Base-by-base conservation (phyloP, 78 protist genomes). In the Dictyostelium firmibasis region DNA sequence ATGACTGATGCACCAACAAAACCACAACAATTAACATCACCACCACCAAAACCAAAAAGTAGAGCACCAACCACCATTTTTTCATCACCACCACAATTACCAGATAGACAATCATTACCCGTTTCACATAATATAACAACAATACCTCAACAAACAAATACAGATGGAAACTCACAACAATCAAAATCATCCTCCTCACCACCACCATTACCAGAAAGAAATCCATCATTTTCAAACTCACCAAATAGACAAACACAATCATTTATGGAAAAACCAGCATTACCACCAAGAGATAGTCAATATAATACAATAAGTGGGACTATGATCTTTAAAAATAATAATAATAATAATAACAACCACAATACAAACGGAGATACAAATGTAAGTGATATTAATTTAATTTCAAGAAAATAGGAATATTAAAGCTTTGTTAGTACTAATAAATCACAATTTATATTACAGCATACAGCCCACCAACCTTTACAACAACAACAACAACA, bases 31-130 rank as follows among this genome's bases (percentile, higher is more conserved):
- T n/a, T 14, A 57, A 20, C 38, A 81, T 20, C 75, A 29, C 86
- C 86, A 25, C 86, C 86, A 53, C 86, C 86, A 18, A 81, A 81
- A 81, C 86, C 86, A 81, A 81, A 81, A 16, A 81, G 69, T 53
- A 62, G 35, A 33, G 86, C 86, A 31, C 86, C 86, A 14, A 81
- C 74, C 23, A 29, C 72, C 75, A 57, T 41, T 44, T 47, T 33
- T 20, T 31, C 76, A 35, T 57, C 67, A 23, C 86, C 86, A 60
- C 86, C 86, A 23, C 43, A 47, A 47, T 57, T 72, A 83, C 88
- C 60, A 77, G 83, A 77, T 10, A 41, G 47, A 41, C 20, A 13
- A 25, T 38, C 31, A 18, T 10, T 31, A 77, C 62, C 16, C 1
- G 20, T 57, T 57, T 57, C 67, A 16, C n/a, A 57, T 57, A 57